Conservation (phyloP, 2,329 filamentous ascomycete genomes). For the Sarocladiaceae sp. region DNA sequence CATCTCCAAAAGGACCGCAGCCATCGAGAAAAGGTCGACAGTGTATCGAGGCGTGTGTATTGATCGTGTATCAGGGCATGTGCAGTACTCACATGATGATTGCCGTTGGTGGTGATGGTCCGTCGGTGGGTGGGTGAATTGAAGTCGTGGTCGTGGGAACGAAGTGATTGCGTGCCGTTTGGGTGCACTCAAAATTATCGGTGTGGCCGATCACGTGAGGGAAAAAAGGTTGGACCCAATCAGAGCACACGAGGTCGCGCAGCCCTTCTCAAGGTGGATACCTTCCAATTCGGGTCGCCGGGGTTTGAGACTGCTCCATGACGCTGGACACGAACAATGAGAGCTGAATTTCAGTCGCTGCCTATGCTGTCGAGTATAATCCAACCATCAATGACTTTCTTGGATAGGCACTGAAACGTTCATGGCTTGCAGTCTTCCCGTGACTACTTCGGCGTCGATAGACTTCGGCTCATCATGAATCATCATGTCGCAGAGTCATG, state of each 20-base stretch:
- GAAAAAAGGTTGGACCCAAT: neutral
- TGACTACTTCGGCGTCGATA: too few relatives aligned
- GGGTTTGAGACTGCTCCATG: too few relatives aligned
- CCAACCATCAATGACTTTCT: too few relatives aligned
- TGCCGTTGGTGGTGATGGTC: constrained; percentile 35
- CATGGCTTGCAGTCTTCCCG: too few relatives aligned
- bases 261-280: constrained; percentile 8
- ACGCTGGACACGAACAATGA: too few relatives aligned
- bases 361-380: too few relatives aligned
- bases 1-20: neutral
- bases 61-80: constrained; percentile 9
- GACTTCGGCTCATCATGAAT: constrained; percentile 2
- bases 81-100: constrained; percentile 37
- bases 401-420: too few relatives aligned
- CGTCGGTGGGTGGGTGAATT: constrained; percentile 31
- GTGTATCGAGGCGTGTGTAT: neutral
- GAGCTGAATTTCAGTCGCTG: too few relatives aligned
- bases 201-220: neutral
- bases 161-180: constrained; percentile 2
- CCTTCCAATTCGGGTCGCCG: too few relatives aligned
- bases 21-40: constrained; percentile 6
- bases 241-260: constrained; percentile 1
- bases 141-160: constrained; percentile 19
- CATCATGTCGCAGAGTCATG: constrained; percentile 1
- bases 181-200: constrained; percentile 7